phyloP scores from a whole-genome alignment of 2,329 filamentous ascomycete genomes.

The Colletotrichum falcatum region DNA sequence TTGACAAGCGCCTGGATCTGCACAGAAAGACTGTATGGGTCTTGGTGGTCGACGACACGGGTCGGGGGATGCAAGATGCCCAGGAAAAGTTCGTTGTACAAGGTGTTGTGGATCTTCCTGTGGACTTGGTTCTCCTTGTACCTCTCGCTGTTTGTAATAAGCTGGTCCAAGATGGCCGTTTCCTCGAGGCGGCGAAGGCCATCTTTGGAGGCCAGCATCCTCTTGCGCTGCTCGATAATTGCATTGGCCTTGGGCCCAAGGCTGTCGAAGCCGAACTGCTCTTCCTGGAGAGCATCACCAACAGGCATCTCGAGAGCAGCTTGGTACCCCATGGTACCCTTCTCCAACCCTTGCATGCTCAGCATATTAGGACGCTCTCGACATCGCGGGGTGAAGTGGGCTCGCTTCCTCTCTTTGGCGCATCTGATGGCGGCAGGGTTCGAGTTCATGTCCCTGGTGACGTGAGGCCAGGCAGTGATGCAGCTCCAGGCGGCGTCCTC shows the following conservation, averaged over 20 bases:
- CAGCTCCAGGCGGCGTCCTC: constrained; percentile 73
- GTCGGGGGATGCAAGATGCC: constrained; percentile 69
- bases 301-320: constrained; percentile 75
- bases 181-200: constrained; percentile 69
- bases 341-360: constrained; percentile 77
- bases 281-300: constrained; percentile 72
- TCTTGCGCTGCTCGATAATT: constrained; percentile 69
- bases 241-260: constrained; percentile 65
- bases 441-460: constrained; percentile 63
- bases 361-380: constrained; percentile 77
- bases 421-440: constrained; percentile 58
- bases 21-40: constrained; percentile 73
- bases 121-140: constrained; percentile 66
- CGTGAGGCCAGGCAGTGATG: constrained; percentile 72
- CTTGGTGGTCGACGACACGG: constrained; percentile 66
- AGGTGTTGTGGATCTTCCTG: constrained; percentile 58
- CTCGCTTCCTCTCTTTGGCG: constrained; percentile 58
- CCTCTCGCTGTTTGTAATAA: constrained; percentile 66
- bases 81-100: constrained; percentile 73
- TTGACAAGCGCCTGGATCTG: constrained; percentile 78
- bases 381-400: constrained; percentile 70
- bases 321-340: constrained; percentile 76
- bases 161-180: constrained; percentile 67
- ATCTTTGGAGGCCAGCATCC: constrained; percentile 64
- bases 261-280: constrained; percentile 70